Evolutionary conservation across 345 rosid species (phyloP), one percentile per base, ranked within the genome.

Genomic region (Tarenaya hassleriana): DNA sequence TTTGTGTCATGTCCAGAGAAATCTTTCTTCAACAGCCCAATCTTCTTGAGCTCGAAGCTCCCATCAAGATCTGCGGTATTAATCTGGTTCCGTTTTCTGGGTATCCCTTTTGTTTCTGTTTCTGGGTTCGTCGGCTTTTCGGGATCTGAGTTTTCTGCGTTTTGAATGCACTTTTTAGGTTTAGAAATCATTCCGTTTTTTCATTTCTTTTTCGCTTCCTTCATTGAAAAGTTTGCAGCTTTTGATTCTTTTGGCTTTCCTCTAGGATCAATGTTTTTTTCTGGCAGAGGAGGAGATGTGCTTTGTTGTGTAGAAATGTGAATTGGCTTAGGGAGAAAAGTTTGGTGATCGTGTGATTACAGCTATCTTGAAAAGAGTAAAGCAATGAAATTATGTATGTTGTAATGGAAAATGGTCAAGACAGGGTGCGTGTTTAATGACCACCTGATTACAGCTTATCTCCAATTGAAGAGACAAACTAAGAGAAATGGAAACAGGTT

Each of bases 1-100:
- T 88, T 11, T 82, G 94, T 45, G 5, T 64, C 38, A 82, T 76
- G 8, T 71, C 97, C 33, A 62, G 63, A 58, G 81, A 84, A 61
- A 78, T 88, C 51, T 88, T 88, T 24, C 88, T 88, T 64, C 82
- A 80, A 11, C 97, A 88, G 56, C 91, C 97, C 32, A 84, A 70
- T 69, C 94, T 88, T 48, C 97, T 88, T 32, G 94, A 84, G 55
- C 94, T 88, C 44, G 82, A 79, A 56, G 91, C 96, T 29, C 96
- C 97, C 47, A 82, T 88, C 73, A 84, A 88, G 97, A 82, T 88
- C 82, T 88, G 97, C 47, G 97, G 95, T 88, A 71, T 19, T 48
- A 1, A 16, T 5, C 16, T 63, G 18, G 7, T 18, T 35, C 18
- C 13, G 46, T 11, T 60, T 60, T 39, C 7, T 18, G 4, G 0